Percentiles rank a stretch among this genome's conserved stretches.
Evolutionary conservation across 2,329 filamentous ascomycete species (phyloP).

Genomic region (Lojkania enalia): DNA sequence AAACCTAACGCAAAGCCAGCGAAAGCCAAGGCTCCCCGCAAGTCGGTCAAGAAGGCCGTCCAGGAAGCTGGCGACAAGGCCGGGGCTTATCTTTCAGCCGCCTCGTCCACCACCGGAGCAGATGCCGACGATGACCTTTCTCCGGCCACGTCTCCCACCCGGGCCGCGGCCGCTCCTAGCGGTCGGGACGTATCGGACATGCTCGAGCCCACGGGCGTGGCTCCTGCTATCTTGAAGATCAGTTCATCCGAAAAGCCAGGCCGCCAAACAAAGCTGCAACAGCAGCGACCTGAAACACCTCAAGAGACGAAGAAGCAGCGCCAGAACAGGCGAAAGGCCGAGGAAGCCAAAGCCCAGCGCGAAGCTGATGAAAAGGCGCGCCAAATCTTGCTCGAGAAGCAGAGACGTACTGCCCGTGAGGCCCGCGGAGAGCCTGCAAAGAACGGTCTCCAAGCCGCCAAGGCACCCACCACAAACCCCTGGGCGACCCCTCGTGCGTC

Average conservation of each 20-base stretch:
- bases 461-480: conserved; percentile 55
- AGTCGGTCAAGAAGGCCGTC: conserved; percentile 39
- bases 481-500: conserved; percentile 52
- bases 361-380: conserved; percentile 80
- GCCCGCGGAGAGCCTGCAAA: conserved; percentile 81
- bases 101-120: conserved; percentile 70
- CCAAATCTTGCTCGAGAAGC: conserved; percentile 76
- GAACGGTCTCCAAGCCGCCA: conserved; percentile 65
- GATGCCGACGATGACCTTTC: conserved; percentile 84
- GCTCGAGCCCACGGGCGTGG: conserved; percentile 73
- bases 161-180: conserved; percentile 50
- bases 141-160: conserved; percentile 60
- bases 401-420: conserved; percentile 78
- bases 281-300: conserved; percentile 56
- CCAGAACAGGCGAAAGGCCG: conserved; percentile 87
- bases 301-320: conserved; percentile 92
- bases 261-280: conserved; percentile 64
- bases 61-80: conserved; percentile 40
- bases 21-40: conserved; percentile 40
- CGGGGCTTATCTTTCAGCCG: conserved; percentile 32
- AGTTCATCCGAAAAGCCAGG: conserved; percentile 65
- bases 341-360: conserved; percentile 73
- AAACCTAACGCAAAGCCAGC: conserved; percentile 26
- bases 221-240: conserved; percentile 76
- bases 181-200: conserved; percentile 83